These are phyloP conservation scores for Schwanniomyces vanrijiae DNA, from an alignment of 805 yeast species.

Conservation along the genomic window DNA sequence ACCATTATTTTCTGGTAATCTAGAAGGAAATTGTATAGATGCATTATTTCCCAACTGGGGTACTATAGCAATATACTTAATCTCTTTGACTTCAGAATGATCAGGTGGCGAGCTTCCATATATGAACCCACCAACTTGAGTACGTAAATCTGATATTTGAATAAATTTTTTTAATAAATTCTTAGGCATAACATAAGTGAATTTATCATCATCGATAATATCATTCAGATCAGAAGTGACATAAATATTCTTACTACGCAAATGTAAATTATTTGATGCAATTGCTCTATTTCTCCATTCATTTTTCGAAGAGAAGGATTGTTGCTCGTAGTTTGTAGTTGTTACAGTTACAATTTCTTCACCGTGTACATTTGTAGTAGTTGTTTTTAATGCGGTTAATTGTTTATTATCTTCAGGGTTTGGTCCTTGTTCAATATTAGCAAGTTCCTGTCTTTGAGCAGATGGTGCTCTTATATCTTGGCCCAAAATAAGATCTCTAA, in stretches of 20 bases:
- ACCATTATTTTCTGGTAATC: conserved; percentile 38
- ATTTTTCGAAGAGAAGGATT: conserved; percentile 74
- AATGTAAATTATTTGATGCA: conserved; percentile 67
- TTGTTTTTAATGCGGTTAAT: conserved; percentile 75
- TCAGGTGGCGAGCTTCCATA: conserved; percentile 81
- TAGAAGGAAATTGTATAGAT: conserved; percentile 59
- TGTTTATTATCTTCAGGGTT: conserved; percentile 48
- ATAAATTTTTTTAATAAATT: conserved; percentile 76
- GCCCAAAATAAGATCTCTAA: conserved; percentile 90
- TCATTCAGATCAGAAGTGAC: conserved; percentile 57
- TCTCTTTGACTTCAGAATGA: conserved; percentile 77
- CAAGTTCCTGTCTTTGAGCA: conserved; percentile 77
- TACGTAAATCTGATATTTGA: conserved; percentile 74
- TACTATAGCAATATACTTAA: conserved; percentile 69
- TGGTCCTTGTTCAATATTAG: conserved; percentile 59
- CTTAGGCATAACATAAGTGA: conserved; percentile 79
- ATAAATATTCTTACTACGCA: conserved; percentile 69
- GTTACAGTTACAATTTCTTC: conserved; percentile 95
- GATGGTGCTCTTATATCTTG: conserved; percentile 93
- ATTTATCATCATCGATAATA: conserved; percentile 42
- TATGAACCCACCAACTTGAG: conserved; percentile 78
- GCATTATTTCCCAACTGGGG: conserved; percentile 84
- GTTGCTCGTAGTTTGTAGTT: conserved; percentile 84
- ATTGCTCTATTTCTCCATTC: conserved; percentile 93
- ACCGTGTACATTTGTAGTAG: conserved; percentile 89